phyloP scores from a whole-genome alignment of 176 grass and related monocot genomes.

The Aechmea fasciata region DNA sequence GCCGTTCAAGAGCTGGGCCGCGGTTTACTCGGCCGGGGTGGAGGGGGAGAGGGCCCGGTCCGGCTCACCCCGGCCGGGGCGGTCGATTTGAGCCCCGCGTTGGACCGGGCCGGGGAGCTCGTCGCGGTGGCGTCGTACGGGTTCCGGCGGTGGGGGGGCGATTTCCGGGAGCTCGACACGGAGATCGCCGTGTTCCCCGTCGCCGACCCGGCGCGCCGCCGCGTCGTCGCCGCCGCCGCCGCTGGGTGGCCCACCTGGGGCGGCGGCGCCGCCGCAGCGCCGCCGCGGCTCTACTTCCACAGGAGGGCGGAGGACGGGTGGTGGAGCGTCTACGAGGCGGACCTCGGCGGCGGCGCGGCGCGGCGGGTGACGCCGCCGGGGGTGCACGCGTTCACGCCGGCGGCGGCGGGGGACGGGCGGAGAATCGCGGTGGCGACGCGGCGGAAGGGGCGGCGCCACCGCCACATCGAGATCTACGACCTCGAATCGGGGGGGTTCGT shows the following conservation, averaged over 20 bases:
- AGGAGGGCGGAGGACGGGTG: conserved; percentile 72
- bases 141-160: conserved; percentile 47
- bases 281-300: conserved; percentile 45
- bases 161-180: conserved; percentile 64
- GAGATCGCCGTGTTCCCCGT: conserved; percentile 62
- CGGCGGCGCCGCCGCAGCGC: conserved; percentile 38
- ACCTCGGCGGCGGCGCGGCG: conserved; percentile 24
- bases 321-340: conserved; percentile 76
- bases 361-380: conserved; percentile 58
- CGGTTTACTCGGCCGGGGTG: conserved; percentile 46
- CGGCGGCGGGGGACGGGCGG: conserved; percentile 27
- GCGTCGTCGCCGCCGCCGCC: conserved; percentile 12
- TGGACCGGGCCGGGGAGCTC: conserved; percentile 42
- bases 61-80: conserved; percentile 38
- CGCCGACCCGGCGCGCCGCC: conserved; percentile 32
- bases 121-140: conserved; percentile 86
- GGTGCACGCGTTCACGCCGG: conserved; percentile 76
- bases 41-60: background rate
- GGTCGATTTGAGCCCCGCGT: conserved; percentile 81
- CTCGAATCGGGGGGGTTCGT: conserved; percentile 49
- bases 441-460: conserved; percentile 41
- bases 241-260: conserved; percentile 85
- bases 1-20: conserved; percentile 71
- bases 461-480: conserved; percentile 82
- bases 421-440: conserved; percentile 64